A percentile compares a stretch with the other conserved stretches of the same genome.
Conservation (phyloP, 345 rosid genomes). For the Clarkia xantiana region DNA sequence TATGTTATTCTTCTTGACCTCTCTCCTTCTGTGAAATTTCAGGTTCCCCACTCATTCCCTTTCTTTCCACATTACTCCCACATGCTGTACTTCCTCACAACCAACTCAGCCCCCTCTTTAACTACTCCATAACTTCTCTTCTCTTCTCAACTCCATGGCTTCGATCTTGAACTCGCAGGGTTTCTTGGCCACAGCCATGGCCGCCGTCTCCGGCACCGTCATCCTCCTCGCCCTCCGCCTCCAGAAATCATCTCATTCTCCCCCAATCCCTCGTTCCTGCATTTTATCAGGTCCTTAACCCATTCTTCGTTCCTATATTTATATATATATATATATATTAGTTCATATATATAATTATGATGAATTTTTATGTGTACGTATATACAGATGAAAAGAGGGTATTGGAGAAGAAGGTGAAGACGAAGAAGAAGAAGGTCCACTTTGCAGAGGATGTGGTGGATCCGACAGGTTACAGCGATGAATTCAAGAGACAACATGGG, state of each 20-base stretch:
- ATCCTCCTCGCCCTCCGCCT: slow-evolving; percentile 54
- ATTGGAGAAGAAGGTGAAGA: slow-evolving; percentile 17
- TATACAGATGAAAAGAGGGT: slow-evolving; percentile 15
- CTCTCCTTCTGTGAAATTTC: too few species aligned
- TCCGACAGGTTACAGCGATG: slow-evolving; percentile 33
- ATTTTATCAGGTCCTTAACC: slow-evolving; percentile 29
- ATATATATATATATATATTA: too few species aligned
- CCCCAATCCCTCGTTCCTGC: slow-evolving; percentile 30
- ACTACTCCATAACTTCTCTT: background rate
- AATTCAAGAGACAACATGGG: slow-evolving; percentile 24
- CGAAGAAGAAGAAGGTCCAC: slow-evolving; percentile 38
- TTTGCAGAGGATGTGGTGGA: slow-evolving; percentile 50
- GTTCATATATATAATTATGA: too few species aligned
- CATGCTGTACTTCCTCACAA: too few species aligned
- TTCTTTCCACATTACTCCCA: too few species aligned
- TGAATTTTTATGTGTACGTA: too few species aligned
- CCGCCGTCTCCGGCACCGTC: slow-evolving; percentile 66
- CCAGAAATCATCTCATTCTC: slow-evolving; percentile 25
- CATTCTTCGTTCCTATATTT: too few species aligned
- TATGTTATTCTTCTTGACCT: too few species aligned
- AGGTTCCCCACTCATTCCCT: too few species aligned
- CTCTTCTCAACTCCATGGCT: slow-evolving; percentile 18
- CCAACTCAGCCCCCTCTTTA: background rate
- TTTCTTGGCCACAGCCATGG: slow-evolving; percentile 59
- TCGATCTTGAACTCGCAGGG: slow-evolving; percentile 44